phyloP scores from a whole-genome alignment of 495 filamentous ascomycete genomes.

The Xylaria bambusicola region DNA sequence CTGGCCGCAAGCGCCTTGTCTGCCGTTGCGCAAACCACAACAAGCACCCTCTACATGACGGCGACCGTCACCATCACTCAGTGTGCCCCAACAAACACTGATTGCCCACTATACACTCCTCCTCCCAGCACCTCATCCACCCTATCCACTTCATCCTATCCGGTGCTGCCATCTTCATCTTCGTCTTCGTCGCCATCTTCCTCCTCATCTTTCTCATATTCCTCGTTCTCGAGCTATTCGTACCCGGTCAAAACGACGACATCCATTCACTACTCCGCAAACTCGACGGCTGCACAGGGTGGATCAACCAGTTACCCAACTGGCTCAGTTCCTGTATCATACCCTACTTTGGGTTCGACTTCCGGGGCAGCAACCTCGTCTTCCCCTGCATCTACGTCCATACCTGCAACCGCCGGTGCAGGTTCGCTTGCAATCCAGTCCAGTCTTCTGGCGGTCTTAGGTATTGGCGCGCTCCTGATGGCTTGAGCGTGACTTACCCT shows the following conservation, averaged over 20 bases:
- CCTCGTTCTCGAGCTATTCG: conserved; percentile 7
- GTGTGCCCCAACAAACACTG: conserved; percentile 47
- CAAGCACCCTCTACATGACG: conserved; percentile 47
- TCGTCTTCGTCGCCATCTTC: conserved; percentile 22
- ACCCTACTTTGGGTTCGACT: conserved; percentile 22
- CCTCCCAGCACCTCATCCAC: conserved; percentile 24
- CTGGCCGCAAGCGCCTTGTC: conserved; percentile 30
- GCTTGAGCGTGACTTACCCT: conserved; percentile 28
- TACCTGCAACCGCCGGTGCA: conserved; percentile 35
- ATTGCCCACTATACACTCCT: conserved; percentile 44
- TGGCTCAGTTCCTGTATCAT: conserved; percentile 27
- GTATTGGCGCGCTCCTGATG: conserved; percentile 45
- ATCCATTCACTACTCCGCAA: conserved; percentile 35
- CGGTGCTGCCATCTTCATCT: conserved; percentile 23
- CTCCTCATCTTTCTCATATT: conserved; percentile 10
- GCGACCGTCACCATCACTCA: conserved; percentile 50
- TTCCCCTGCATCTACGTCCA: conserved; percentile 20
- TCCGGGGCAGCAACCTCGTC: not conserved
- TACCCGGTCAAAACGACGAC: conserved; percentile 15
- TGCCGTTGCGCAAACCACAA: conserved; percentile 37
- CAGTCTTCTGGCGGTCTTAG: conserved; percentile 45
- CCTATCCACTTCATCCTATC: conserved; percentile 26
- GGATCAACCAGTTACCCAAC: conserved; percentile 41
- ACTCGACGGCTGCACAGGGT: conserved; percentile 41
- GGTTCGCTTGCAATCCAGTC: conserved; percentile 40